Base-by-base conservation (phyloP, 2,329 filamentous ascomycete species). In the Macrophomina pseudophaseolina region DNA sequence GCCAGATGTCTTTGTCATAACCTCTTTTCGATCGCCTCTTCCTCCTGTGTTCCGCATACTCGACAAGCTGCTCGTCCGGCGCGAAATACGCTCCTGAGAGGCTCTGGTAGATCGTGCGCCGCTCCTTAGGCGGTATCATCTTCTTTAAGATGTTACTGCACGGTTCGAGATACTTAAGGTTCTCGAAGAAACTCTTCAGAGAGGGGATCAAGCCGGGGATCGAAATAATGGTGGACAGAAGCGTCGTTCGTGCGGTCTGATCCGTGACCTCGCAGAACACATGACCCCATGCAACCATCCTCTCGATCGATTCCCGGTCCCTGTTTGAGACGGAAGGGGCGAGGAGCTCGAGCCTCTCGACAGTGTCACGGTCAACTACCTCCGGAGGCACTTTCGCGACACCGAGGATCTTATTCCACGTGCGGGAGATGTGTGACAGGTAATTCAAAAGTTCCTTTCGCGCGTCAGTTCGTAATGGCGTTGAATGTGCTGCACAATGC, bases 131-230 rank as follows among this genome's bases (percentile, higher is more conserved):
- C 1, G 42, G 60, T 30, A 70, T 44, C 2, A 71, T 40, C 23
- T 38, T 65, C 40, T 56, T 67, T 5, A 71, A 40, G 18, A 71
- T 70, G 0, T 28, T 40, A 38, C 64, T 54, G 48, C 69, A 71
- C 5, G 70, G 70, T 49, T 71, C 68, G 5, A 71, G 62, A 59
- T 69, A 71, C n/a, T 69, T 70, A n/a, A 69, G 66, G 23, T 70
- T 70, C 42, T 71, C 65, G 33, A 71, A 71, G 48, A 71, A 70
- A 3, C 66, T 66, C 40, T 65, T 64, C 4, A 71, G 49, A 0
- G 67, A 69, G 12, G 70, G 70, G 16, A 71, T 70, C 12, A 71
- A 38, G n/a, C 66, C 63, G 16, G 51, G 59, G 1, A 65, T 30
- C 18, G 58, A 54, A 23, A 40, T 59, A 6, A 67, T 28, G 8